These are phyloP conservation scores for Claviceps sorghi DNA, from an alignment of 2,329 filamentous ascomycete genomes.

Conservation along the genomic window DNA sequence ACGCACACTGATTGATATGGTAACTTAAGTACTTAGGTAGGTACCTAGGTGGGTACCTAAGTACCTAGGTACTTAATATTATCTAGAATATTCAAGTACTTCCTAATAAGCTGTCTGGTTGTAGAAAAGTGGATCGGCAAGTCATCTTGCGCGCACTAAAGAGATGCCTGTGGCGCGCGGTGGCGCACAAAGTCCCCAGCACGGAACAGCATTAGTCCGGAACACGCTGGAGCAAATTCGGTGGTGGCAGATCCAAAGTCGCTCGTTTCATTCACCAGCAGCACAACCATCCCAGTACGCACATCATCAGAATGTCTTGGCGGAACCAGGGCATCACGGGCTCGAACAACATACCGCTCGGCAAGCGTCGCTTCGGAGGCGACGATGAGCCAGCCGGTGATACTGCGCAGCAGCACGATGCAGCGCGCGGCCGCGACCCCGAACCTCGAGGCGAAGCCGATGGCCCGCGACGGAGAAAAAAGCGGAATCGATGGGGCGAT, in stretches of 20 bases:
- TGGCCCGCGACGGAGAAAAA: conserved; percentile 81
- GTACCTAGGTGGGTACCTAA: too few relatives aligned
- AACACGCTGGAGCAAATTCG: neutral
- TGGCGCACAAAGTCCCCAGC: neutral
- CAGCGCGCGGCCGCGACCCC: conserved; percentile 88
- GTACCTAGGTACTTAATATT: too few relatives aligned
- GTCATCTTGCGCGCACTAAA: neutral
- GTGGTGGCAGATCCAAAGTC: neutral
- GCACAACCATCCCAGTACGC: neutral
- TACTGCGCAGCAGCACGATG: conserved; percentile 25
- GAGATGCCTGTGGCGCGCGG: too few relatives aligned
- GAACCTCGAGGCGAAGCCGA: conserved; percentile 57
- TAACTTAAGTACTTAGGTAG: too few relatives aligned
- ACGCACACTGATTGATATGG: too few relatives aligned
- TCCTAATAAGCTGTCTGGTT: too few relatives aligned
- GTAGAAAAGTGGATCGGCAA: too few relatives aligned
- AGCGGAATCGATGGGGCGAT: conserved; percentile 97
- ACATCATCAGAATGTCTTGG: conserved; percentile 43
- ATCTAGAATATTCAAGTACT: too few relatives aligned
- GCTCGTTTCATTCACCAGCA: neutral
- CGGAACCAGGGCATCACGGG: conserved; percentile 77
- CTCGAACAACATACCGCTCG: conserved; percentile 94
- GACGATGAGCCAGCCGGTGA: conserved; percentile 33
- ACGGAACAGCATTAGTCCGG: conserved; percentile 2
- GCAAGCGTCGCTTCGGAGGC: conserved; percentile 67